These are phyloP conservation scores for Naganishia cerealis DNA, from an alignment of 1,284 basidiomycete genomes.

Conservation along the genomic window DNA sequence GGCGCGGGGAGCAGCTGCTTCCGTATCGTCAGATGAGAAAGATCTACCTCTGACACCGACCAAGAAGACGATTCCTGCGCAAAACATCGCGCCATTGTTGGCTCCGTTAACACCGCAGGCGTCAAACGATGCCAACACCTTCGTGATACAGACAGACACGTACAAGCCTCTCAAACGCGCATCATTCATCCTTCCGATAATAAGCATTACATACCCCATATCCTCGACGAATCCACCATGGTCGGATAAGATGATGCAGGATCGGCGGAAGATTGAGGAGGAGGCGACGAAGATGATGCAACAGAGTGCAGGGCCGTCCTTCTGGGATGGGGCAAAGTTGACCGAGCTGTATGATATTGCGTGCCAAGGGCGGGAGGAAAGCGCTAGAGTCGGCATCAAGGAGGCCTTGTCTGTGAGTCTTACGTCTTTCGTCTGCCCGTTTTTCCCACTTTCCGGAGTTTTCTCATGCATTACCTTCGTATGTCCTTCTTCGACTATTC, in stretches of 20 bases:
- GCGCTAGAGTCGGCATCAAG: conserved; percentile 67
- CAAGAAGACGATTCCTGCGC: background rate
- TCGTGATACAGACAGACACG: conserved; percentile 22
- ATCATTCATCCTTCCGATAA: conserved; percentile 77
- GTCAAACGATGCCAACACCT: conserved; percentile 26
- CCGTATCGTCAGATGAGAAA: conserved; percentile 14
- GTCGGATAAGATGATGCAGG: conserved; percentile 62
- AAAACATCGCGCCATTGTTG: background rate
- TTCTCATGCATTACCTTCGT: background rate
- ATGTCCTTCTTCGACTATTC: background rate
- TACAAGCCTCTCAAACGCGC: conserved; percentile 69
- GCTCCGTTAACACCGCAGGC: conserved; percentile 15
- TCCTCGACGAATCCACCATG: conserved; percentile 74
- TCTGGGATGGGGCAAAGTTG: conserved; percentile 51
- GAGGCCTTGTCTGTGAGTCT: conserved; percentile 67
- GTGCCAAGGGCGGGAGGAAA: conserved; percentile 55
- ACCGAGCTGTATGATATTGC: conserved; percentile 51
- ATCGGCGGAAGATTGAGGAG: conserved; percentile 60
- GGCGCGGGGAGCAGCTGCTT: background rate
- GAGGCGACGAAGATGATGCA: conserved; percentile 46
- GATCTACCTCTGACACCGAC: conserved; percentile 8
- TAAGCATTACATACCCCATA: conserved; percentile 82
- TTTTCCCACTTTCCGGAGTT: conserved; percentile 3
- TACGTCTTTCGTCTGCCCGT: conserved; percentile 7
- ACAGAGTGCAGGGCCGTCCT: conserved; percentile 36